Conservation (phyloP, 768 basidiomycete genomes). For the Phylloporus arenicola region DNA sequence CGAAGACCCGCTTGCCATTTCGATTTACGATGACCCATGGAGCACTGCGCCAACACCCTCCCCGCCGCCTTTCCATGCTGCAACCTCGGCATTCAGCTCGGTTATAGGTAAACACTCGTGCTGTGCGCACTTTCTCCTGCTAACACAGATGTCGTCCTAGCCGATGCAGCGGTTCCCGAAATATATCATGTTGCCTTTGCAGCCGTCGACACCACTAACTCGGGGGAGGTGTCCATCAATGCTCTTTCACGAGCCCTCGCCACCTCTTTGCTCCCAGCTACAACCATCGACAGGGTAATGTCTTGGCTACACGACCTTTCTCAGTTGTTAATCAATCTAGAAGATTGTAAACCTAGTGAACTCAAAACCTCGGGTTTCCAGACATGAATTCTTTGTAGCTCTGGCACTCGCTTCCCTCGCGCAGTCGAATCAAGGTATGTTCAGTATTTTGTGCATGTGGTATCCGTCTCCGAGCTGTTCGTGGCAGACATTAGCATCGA, state of each 20-base stretch:
- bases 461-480: background rate
- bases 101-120: constrained; percentile 47
- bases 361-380: constrained; percentile 73
- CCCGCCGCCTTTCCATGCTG: constrained; percentile 49
- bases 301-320: background rate
- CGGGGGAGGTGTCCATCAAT: constrained; percentile 79
- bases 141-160: constrained; percentile 34
- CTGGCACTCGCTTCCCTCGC: constrained; percentile 83
- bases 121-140: background rate
- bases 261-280: constrained; percentile 74
- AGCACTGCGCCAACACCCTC: constrained; percentile 68
- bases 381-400: constrained; percentile 88
- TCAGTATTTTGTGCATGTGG: background rate
- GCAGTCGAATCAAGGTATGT: constrained; percentile 71
- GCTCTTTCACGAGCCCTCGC: constrained; percentile 74
- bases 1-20: constrained; percentile 68
- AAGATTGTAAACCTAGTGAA: constrained; percentile 91
- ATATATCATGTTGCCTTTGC: constrained; percentile 72
- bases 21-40: constrained; percentile 82
- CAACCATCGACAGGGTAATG: constrained; percentile 73
- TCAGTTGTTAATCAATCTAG: constrained; percentile 4
- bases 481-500: constrained; percentile 71
- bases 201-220: constrained; percentile 61
- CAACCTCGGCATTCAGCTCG: constrained; percentile 53
- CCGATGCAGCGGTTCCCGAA: constrained; percentile 73